These are phyloP conservation scores for Dioszegia aurantiaca DNA, from an alignment of 768 basidiomycete species.

Conservation along the genomic window DNA sequence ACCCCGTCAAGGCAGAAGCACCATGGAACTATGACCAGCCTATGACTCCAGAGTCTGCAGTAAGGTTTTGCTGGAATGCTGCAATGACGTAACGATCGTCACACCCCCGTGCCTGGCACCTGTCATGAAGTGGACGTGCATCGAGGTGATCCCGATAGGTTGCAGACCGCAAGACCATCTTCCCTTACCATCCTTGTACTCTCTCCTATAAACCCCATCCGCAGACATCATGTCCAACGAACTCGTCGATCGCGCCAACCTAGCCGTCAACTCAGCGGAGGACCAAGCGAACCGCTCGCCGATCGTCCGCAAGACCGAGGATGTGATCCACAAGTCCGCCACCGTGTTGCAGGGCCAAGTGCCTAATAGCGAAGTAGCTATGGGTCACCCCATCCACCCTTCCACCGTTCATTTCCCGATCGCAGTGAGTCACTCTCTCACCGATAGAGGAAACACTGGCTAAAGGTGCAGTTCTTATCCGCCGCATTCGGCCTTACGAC, in stretches of 20 bases:
- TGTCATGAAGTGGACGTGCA: too few relatives aligned
- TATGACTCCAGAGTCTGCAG: too few relatives aligned
- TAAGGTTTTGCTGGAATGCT: too few relatives aligned
- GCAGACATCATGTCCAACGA: background rate
- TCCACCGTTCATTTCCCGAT: conserved; percentile 29
- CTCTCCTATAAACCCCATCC: too few relatives aligned
- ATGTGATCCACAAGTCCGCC: conserved; percentile 21
- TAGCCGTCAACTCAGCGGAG: conserved; percentile 1
- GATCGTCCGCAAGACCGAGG: conserved; percentile 14
- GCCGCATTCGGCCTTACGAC: conserved; percentile 40
- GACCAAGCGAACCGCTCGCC: background rate
- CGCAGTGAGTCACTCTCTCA: conserved; percentile 19
- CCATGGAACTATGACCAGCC: too few relatives aligned
- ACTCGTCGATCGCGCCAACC: background rate
- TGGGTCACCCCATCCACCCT: conserved; percentile 41
- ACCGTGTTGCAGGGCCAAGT: conserved; percentile 24
- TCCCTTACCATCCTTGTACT: too few relatives aligned
- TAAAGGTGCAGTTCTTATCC: conserved; percentile 38
- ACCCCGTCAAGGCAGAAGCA: too few relatives aligned
- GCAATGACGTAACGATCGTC: too few relatives aligned
- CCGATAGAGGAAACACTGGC: background rate
- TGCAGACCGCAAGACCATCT: too few relatives aligned
- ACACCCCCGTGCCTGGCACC: too few relatives aligned
- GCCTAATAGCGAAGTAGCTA: conserved; percentile 24
- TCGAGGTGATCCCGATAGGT: too few relatives aligned